Conservation (phyloP, 2,329 filamentous ascomycete species). For the Fulvia fulva region DNA sequence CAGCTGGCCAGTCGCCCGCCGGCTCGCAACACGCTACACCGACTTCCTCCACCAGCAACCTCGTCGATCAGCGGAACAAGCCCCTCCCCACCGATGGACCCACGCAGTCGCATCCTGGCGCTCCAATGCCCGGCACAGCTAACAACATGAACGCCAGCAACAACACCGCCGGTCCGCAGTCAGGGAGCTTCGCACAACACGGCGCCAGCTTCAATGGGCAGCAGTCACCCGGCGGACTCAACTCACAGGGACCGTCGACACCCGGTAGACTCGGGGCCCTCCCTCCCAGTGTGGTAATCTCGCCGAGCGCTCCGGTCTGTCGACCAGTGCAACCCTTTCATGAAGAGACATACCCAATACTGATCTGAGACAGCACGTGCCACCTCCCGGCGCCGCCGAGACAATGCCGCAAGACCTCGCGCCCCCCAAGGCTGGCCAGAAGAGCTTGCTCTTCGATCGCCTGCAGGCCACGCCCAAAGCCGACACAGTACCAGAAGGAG, state of each 20-base stretch:
- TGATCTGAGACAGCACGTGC: constrained; percentile 64
- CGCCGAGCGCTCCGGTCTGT: constrained; percentile 85
- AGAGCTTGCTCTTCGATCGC: constrained; percentile 82
- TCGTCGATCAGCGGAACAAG: constrained; percentile 83
- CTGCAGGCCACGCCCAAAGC: constrained; percentile 90
- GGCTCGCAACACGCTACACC: constrained; percentile 67
- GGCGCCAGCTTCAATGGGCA: constrained; percentile 14
- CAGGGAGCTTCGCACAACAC: constrained; percentile 23
- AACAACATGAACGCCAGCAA: constrained; percentile 18
- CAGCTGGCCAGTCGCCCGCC: constrained; percentile 56
- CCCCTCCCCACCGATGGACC: constrained; percentile 53
- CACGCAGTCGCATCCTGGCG: constrained; percentile 46
- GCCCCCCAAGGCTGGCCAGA: constrained; percentile 85
- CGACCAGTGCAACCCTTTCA: constrained; percentile 7
- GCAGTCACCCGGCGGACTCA: constrained; percentile 15
- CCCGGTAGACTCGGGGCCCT: constrained; percentile 29
- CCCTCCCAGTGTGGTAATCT: constrained; percentile 82
- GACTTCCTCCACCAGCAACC: constrained; percentile 80
- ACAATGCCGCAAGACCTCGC: constrained; percentile 97
- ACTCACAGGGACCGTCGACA: constrained; percentile 25
- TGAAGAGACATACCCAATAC: constrained; percentile 3
- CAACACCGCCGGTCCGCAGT: constrained; percentile 7
- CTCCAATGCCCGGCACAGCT: constrained; percentile 26
- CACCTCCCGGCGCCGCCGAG: constrained; percentile 87
- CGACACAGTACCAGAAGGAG: constrained; percentile 84